Evolutionary conservation across 1,284 basidiomycete species (phyloP).

Genomic region (Coriolopsis trogii): DNA sequence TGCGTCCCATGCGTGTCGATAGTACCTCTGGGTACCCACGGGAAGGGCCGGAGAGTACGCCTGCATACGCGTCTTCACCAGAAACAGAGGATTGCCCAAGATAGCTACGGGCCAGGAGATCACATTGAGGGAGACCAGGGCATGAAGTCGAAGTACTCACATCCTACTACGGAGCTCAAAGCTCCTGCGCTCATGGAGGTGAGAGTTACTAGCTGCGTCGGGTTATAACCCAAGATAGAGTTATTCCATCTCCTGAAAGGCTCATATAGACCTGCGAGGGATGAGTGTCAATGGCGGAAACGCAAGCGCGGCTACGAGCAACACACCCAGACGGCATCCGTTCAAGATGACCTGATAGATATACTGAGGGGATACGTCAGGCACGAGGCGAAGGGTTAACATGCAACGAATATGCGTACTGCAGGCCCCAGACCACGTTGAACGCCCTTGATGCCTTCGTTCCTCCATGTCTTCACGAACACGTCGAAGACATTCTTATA

Average conservation of each 20-base stretch:
- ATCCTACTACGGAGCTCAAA: slow-evolving; percentile 86
- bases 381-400: no score
- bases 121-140: no score
- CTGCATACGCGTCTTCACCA: slow-evolving; percentile 98
- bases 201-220: slow-evolving; percentile 68
- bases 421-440: slow-evolving; percentile 91
- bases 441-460: slow-evolving; percentile 89
- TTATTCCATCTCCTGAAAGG: slow-evolving; percentile 83
- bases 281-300: slow-evolving; percentile 5
- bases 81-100: slow-evolving; percentile 92
- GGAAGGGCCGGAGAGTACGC: slow-evolving; percentile 91
- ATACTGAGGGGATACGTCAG: slow-evolving; percentile 54
- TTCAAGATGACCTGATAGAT: slow-evolving; percentile 92
- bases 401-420: no score
- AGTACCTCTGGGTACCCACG: slow-evolving; percentile 88
- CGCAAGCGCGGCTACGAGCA: not conserved
- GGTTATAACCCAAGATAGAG: slow-evolving; percentile 60
- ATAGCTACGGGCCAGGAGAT: slow-evolving; percentile 6
- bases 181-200: slow-evolving; percentile 87
- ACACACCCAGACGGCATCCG: slow-evolving; percentile 86
- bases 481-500: slow-evolving; percentile 91
- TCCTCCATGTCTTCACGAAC: slow-evolving; percentile 86
- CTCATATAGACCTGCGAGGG: slow-evolving; percentile 86
- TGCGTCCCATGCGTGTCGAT: slow-evolving; percentile 75
- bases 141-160: slow-evolving; percentile 42